Percentiles rank a stretch among this genome's conserved stretches.
phyloP scores from a whole-genome alignment of 345 rosid genomes.

The Toxicodendron radicans region DNA sequence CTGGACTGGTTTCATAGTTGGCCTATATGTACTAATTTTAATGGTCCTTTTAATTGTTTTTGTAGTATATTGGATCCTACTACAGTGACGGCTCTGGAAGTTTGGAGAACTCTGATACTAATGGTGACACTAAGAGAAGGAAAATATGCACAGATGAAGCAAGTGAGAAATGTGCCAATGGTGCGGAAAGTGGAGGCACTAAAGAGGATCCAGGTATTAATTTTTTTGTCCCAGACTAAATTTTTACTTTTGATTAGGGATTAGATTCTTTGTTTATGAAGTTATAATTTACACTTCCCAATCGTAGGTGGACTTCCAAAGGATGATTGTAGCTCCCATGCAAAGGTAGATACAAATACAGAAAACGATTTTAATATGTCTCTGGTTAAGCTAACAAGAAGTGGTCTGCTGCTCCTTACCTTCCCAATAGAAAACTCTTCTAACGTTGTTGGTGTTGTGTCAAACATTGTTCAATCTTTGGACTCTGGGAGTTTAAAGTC shows the following conservation, averaged over 20 bases:
- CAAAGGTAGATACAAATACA: slow-evolving; percentile 26
- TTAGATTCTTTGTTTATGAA: slow-evolving; percentile 10
- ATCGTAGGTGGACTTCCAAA: slow-evolving; percentile 35
- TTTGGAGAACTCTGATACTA: slow-evolving; percentile 29
- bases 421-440: slow-evolving; percentile 43
- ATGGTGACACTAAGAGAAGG: slow-evolving; percentile 45
- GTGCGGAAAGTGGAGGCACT: slow-evolving; percentile 20
- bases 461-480: slow-evolving; percentile 49
- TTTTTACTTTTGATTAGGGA: slow-evolving; percentile 10
- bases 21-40: neutral
- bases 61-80: slow-evolving; percentile 42
- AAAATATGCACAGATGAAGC: slow-evolving; percentile 41
- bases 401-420: slow-evolving; percentile 82
- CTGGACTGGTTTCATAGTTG: neutral
- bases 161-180: slow-evolving; percentile 15
- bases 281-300: slow-evolving; percentile 5
- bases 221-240: slow-evolving; percentile 12
- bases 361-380: slow-evolving; percentile 55
- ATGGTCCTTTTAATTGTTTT: neutral
- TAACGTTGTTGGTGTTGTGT: slow-evolving; percentile 45
- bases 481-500: slow-evolving; percentile 59
- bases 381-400: slow-evolving; percentile 77
- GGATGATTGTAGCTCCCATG: slow-evolving; percentile 24
- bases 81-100: slow-evolving; percentile 25
- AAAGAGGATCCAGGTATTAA: slow-evolving; percentile 42